Percentiles rank a stretch among this genome's conserved stretches.
Evolutionary conservation across 83 land plant species (phyloP).

Genomic region (Diphasiastrum complanatum): DNA sequence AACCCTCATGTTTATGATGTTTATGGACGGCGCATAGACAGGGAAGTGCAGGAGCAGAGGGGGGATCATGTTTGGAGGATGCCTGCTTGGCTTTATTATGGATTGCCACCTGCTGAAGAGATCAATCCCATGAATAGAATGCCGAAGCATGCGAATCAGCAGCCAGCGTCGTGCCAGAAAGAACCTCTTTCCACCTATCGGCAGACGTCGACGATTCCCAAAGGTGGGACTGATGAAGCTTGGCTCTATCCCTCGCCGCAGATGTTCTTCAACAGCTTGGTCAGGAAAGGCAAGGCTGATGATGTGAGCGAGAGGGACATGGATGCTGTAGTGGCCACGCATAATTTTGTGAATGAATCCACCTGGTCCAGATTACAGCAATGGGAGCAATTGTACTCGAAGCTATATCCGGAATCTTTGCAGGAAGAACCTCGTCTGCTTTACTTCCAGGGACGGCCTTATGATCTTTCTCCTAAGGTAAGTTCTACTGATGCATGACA

Average conservation of each 20-base stretch:
- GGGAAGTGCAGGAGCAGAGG: neutral
- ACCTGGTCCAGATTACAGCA: conserved; percentile 22
- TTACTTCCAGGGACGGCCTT: conserved; percentile 13
- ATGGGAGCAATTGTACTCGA: conserved; percentile 18
- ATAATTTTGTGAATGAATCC: conserved; percentile 19
- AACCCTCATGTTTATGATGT: conserved; percentile 27
- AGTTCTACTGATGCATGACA: too few species aligned
- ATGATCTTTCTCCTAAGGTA: conserved; percentile 22
- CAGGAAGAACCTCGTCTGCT: conserved; percentile 23
- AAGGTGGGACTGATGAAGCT: conserved; percentile 19
- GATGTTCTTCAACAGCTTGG: conserved; percentile 23
- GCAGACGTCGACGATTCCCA: conserved; percentile 18
- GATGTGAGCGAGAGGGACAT: conserved; percentile 24
- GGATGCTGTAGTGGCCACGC: conserved; percentile 19
- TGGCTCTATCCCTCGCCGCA: conserved; percentile 24
- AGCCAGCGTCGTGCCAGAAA: conserved; percentile 18
- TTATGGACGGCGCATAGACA: conserved; percentile 24
- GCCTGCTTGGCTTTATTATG: conserved; percentile 11
- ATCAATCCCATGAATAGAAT: conserved; percentile 23
- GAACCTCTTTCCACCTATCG: conserved; percentile 16
- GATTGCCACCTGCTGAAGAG: conserved; percentile 5
- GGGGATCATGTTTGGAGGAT: conserved; percentile 15
- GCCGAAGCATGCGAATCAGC: conserved; percentile 22
- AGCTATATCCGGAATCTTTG: neutral
- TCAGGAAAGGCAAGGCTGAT: conserved; percentile 26